Evolutionary conservation across 169 alveolate genomes (phyloP), one percentile per base, ranked within the genome.

Genomic region (Toxoplasma gondii): DNA sequence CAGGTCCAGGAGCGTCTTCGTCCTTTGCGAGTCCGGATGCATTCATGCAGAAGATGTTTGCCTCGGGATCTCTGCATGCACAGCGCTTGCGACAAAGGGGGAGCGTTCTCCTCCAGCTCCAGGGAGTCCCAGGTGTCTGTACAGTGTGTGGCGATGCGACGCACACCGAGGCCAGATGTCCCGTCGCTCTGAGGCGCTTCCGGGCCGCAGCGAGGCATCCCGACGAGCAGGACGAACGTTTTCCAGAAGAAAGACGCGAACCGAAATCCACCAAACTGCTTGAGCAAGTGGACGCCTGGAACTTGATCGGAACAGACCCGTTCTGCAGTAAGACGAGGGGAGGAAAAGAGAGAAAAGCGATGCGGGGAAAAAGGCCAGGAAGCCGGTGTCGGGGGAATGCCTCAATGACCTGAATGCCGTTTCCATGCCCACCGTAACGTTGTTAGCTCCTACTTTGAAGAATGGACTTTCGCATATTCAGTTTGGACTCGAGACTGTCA

Each of bases 281-380:
- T 16, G 45, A 36, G 10, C 84, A 74, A 74, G 44, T 74, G 43
- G 84, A 74, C 84, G 84, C 84, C 45, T 74, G 84, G 84, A 74
- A 74, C 44, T 44, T 74, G 27, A 74, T 74, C 39, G 84, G 84
- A 0, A 74, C 84, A 10, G 84, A 74, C 44, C 84, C 84, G 4
- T 74, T 74, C 84, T 41, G 84, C 22, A 4, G 84, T 74, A n/a
- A 17, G 34, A 16, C 7, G 74, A 16, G 29, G 1, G 31, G 34
- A 64, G 34, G 74, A 19, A 64, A 64, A 64, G 74, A 27, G 74
- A 64, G 74, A 64, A 16, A 64, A 27, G 74, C 74, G 74, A 22
- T 4, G 58, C 4, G 12, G 58, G 58, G 12, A 49, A 49, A 49
- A 12, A 12, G 22, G 12, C 22, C 4, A 49, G 58, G 12, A 12